Evolutionary conservation across 1,284 basidiomycete species (phyloP).

Genomic region (Marasmius tenuissimus): DNA sequence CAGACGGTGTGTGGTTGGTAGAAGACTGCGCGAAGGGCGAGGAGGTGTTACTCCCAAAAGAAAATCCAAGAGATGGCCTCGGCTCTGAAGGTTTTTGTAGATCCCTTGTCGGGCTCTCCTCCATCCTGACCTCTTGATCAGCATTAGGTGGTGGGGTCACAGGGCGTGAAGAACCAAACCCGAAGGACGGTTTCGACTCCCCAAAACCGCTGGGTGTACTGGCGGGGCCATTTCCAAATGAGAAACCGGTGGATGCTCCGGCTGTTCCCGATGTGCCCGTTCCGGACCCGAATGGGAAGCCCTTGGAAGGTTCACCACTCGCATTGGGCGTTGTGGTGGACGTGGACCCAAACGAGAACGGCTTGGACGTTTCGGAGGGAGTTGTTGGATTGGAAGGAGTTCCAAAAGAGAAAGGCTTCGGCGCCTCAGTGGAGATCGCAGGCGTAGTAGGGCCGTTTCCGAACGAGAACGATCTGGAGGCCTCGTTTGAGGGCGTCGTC

Average conservation of each 20-base stretch:
- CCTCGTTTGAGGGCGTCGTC: background rate
- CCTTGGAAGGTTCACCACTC: background rate
- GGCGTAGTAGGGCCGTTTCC: background rate
- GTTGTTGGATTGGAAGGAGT: too few species aligned
- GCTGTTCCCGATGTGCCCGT: background rate
- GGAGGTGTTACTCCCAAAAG: conserved; percentile 35
- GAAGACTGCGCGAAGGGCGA: conserved; percentile 38
- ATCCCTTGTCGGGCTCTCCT: conserved; percentile 67
- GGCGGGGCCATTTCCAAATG: background rate
- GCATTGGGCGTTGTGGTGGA: background rate
- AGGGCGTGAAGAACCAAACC: conserved; percentile 33
- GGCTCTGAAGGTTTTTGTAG: conserved; percentile 33
- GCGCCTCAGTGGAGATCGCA: background rate
- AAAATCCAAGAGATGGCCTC: conserved; percentile 42
- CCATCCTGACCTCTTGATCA: conserved; percentile 64
- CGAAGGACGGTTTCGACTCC: conserved; percentile 35
- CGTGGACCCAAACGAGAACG: background rate
- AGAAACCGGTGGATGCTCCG: too few species aligned
- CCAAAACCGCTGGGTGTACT: background rate
- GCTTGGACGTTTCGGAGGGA: background rate
- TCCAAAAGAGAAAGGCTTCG: background rate
- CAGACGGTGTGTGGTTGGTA: conserved; percentile 16
- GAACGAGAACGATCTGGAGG: background rate
- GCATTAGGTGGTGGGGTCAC: conserved; percentile 58
- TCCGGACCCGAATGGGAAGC: background rate